Evolutionary conservation across 768 basidiomycete genomes (phyloP).

Genomic region (Trametes punicea): DNA sequence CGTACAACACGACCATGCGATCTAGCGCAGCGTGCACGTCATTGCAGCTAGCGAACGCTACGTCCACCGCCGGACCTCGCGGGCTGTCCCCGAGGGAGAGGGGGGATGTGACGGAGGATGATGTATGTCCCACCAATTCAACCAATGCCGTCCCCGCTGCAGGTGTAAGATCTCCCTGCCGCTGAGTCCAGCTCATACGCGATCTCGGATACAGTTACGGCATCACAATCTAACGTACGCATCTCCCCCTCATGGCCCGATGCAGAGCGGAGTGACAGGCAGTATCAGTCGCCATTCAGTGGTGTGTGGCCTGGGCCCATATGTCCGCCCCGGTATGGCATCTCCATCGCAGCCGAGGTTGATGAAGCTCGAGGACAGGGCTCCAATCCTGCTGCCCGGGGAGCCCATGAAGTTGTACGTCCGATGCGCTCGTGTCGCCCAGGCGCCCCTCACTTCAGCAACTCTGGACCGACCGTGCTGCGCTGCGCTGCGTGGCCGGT

Average conservation of each 20-base stretch:
- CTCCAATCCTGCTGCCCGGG: constrained; percentile 13
- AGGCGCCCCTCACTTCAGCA: constrained; percentile 8
- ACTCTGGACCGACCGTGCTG: constrained; percentile 7
- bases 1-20: neutral
- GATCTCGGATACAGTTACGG: neutral
- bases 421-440: constrained; percentile 18
- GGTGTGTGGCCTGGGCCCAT: neutral
- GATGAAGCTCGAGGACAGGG: too few relatives aligned
- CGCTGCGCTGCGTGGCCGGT: neutral
- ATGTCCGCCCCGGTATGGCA: constrained; percentile 9
- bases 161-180: too few relatives aligned
- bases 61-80: too few relatives aligned
- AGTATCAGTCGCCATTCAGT: neutral
- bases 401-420: constrained; percentile 8
- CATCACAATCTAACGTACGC: constrained; percentile 11
- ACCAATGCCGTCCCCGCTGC: too few relatives aligned
- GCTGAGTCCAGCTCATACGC: neutral
- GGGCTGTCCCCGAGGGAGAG: too few relatives aligned
- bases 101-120: neutral
- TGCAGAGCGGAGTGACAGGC: constrained; percentile 8
- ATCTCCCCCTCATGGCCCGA: constrained; percentile 19
- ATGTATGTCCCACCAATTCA: too few relatives aligned
- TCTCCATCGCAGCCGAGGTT: constrained; percentile 12
- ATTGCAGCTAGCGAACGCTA: too few relatives aligned
- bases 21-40: neutral